phyloP scores from a whole-genome alignment of 768 basidiomycete genomes.

The Macrolepiota fuliginosa region DNA sequence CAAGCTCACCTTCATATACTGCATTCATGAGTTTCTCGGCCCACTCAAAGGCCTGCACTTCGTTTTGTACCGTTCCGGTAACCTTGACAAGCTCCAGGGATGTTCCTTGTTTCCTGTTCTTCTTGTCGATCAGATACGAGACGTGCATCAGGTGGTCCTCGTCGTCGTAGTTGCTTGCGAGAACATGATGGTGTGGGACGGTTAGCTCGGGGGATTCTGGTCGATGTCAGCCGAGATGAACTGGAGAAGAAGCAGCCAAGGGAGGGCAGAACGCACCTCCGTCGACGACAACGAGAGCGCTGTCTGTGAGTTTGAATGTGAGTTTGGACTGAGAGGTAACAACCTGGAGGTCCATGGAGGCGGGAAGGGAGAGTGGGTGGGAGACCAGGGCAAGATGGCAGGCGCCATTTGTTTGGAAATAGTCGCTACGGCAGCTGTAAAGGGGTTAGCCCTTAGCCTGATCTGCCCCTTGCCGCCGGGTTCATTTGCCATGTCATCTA shows the following conservation, averaged over 20 bases:
- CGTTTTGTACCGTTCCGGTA: slow-evolving; percentile 22
- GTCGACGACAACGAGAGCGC: slow-evolving; percentile 11
- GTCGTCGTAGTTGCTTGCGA: slow-evolving; percentile 44
- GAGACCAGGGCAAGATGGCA: not conserved
- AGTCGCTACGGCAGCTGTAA: slow-evolving; percentile 3
- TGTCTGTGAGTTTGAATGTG: slow-evolving; percentile 11
- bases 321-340: not conserved
- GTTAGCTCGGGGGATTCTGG: not conserved
- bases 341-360: slow-evolving; percentile 7
- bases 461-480: slow-evolving; percentile 1
- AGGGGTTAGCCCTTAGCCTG: slow-evolving; percentile 7
- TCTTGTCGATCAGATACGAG: slow-evolving; percentile 45
- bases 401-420: slow-evolving; percentile 14
- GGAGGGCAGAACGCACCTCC: slow-evolving; percentile 5
- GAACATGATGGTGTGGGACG: slow-evolving; percentile 44
- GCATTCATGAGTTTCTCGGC: slow-evolving; percentile 47
- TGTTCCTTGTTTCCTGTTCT: slow-evolving; percentile 36
- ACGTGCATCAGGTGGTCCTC: slow-evolving; percentile 38
- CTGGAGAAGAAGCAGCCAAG: not conserved
- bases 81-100: slow-evolving; percentile 44
- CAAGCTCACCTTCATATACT: slow-evolving; percentile 59
- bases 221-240: not conserved
- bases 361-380: not conserved
- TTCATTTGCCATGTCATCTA: not conserved
- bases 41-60: slow-evolving; percentile 47